Base-by-base conservation (phyloP, 139 green algal genomes). In the Nannochloris sp. region DNA sequence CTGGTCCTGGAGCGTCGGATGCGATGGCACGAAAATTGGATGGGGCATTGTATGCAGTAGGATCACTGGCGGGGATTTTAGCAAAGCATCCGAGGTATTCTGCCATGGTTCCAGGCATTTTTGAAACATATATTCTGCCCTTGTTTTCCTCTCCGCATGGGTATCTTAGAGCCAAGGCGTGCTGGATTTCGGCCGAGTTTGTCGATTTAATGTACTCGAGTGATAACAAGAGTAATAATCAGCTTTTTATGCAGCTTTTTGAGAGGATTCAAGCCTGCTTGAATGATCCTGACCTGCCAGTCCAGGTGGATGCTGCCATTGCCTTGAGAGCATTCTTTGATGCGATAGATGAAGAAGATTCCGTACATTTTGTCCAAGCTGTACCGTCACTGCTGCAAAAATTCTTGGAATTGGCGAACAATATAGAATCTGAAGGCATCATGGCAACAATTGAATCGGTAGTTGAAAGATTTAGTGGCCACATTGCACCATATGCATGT, bases 361-460 rank as follows among this genome's bases (percentile, higher is more conserved):
- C 93, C 61, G 64, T 70, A 34, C 24, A 68, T 14, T 61, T 98
- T 21, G 78, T 83, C 58, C 82, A 85, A 12, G 73, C 94, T 27
- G 77, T 98, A 43, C 87, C 92, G 0, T 44, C 81, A 44, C 79
- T 98, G 27, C 80, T 98, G 48, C 70, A 85, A 60, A 60, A 80
- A 27, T 89, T 97, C 70, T 95, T 97, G 16, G 23, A 12, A 19
- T 19, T 64, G n/a, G 40, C 66, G 2, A 18, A 43, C 9, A 37
- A 91, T 82, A 75, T 95, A 8, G 89, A 96, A 57, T 88, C 82
- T 53, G 89, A 96, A 73, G 89, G 95, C 60, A 70, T 98, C 29
- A 87, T 96, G 44, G 86, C 86, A 68, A 95, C 90, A 7, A 76
- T 98, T 59, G 93, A 98, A 75, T 83, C 83, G 1, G 80, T 98